A percentile compares a stretch with the other conserved stretches of the same genome.
These are phyloP conservation scores for Rugonectria rugulosa DNA, from an alignment of 2,329 filamentous ascomycete genomes.

Conservation along the genomic window DNA sequence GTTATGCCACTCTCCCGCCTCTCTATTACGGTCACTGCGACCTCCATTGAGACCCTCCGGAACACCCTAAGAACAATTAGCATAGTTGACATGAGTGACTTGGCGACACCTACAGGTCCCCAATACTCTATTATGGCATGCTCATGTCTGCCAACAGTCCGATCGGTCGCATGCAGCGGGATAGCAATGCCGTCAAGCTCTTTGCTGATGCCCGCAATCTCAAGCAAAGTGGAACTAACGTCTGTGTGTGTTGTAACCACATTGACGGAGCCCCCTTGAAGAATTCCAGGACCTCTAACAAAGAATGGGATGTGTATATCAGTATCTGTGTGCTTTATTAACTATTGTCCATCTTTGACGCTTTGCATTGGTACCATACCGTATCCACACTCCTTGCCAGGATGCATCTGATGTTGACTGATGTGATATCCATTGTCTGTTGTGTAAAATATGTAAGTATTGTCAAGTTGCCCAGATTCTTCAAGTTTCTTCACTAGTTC, in stretches of 20 bases:
- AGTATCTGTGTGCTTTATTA: no score
- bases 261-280: neutral
- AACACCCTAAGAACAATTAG: no score
- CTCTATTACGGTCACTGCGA: no score
- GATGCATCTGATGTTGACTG: conserved; percentile 58
- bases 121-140: conserved; percentile 61
- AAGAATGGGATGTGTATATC: conserved; percentile 61
- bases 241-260: conserved; percentile 45
- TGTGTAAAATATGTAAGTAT: conserved; percentile 61
- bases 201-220: conserved; percentile 42
- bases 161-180: conserved; percentile 31
- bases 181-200: conserved; percentile 55
- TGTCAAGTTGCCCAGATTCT: conserved; percentile 43
- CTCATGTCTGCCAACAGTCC: conserved; percentile 52
- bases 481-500: conserved; percentile 47
- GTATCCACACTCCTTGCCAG: conserved; percentile 60
- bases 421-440: conserved; percentile 64
- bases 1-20: conserved; percentile 3
- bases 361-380: no score
- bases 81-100: no score
- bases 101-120: no score
- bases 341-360: no score
- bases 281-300: conserved; percentile 57
- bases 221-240: conserved; percentile 61
- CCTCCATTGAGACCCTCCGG: no score